Evolutionary conservation across 116 monocot species (phyloP), one percentile per base, ranked within the genome.

Genomic region (Zostera marina): DNA sequence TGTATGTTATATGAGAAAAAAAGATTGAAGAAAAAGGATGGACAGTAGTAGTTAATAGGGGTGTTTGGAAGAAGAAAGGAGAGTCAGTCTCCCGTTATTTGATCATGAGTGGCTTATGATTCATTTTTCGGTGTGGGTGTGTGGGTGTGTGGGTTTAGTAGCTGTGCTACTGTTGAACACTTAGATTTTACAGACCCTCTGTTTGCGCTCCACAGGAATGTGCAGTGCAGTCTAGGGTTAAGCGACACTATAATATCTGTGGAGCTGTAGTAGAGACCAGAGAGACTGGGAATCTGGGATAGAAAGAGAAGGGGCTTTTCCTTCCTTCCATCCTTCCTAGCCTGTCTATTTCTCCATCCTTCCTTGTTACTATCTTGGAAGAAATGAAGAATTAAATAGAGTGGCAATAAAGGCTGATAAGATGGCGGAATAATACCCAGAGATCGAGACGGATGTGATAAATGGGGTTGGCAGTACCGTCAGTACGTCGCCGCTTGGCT

Each of bases 91-190:
- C 47, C 56, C 9, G 64, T 76, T 67, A 83, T 83, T 88, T 83
- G 77, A 68, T 77, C 79, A 80, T 80, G 77, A 83, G 80, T 88
- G 77, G 64, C 64, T 73, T 77, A 83, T 83, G 73, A 83, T 88
- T 62, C 58, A 22, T 8, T 59, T 41, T 10, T 32, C 16, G 13
- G 32, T 32, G 15, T 15, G 9, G 63, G 52, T 45, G 17, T 14
- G 24, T 0, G 4, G 10, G 2, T 10, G 2, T 15, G 56, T 14
- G 8, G 25, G 1, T 2, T 13, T 32, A n/a, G 11, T 47, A 17
- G 47, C 3, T 15, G 14, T 51, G 1, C 19, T 51, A 21, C 20
- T 51, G 8, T 19, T 21, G 20, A 10, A 51, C 49, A 15, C 15
- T 51, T 51, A 51, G 19, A 7, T 16, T 10, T 48, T 48, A 7